Evolutionary conservation across 2,329 filamentous ascomycete species (phyloP).

Genomic region (Phymatotrichopsis omnivora): DNA sequence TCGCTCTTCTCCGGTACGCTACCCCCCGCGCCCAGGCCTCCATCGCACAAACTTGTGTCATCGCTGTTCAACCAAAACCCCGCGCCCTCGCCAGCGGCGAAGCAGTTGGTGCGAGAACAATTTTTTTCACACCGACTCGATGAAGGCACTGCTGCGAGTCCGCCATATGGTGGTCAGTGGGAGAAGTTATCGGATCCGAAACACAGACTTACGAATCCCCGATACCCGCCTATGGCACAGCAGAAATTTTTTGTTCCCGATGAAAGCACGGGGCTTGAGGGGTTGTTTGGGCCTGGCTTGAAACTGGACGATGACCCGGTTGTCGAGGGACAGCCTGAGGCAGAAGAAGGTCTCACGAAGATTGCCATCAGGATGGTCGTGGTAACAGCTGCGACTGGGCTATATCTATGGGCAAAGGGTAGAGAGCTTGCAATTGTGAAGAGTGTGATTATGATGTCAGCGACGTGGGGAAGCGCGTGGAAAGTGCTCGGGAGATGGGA

Average conservation of each 20-base stretch:
- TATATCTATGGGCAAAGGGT: background rate
- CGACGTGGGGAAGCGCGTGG: background rate
- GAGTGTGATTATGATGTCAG: background rate
- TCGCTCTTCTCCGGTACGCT: conserved; percentile 9
- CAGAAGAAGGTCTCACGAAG: background rate
- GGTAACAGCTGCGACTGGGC: background rate
- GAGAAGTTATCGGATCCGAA: background rate
- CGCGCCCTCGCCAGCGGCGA: background rate
- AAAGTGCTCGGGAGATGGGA: background rate
- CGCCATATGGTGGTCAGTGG: background rate
- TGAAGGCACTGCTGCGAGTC: no score
- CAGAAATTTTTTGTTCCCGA: conserved; percentile 19
- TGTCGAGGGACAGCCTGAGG: background rate
- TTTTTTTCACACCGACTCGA: conserved; percentile 13
- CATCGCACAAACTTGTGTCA: conserved; percentile 1
- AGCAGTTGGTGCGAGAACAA: conserved; percentile 3
- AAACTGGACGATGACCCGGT: conserved; percentile 19
- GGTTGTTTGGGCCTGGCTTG: conserved; percentile 17
- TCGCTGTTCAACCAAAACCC: background rate
- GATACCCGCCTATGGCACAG: conserved; percentile 18
- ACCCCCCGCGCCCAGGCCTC: conserved; percentile 7
- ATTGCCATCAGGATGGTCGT: background rate
- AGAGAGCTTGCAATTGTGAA: background rate
- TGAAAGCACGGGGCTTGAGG: conserved; percentile 20
- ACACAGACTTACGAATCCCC: conserved; percentile 1